Base-by-base conservation (phyloP, 1,139 yeast species). In the Magnusiomyces paraingens region DNA sequence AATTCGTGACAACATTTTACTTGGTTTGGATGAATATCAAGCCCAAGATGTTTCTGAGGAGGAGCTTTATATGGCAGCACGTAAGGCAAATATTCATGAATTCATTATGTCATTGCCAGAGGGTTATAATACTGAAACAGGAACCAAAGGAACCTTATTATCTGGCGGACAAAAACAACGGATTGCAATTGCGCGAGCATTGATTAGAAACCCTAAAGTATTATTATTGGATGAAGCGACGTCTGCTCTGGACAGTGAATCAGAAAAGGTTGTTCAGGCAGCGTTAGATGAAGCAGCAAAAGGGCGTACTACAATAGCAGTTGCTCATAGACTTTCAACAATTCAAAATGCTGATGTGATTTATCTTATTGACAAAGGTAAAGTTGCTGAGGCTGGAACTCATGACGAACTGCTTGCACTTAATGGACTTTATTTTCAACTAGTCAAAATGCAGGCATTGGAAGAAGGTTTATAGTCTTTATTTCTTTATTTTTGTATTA, bases 291-390 rank as follows among this genome's bases (percentile, higher is more conserved):
- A 80, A 57, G 75, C 74, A 17, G 79, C 85, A 52, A 81, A 84
- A 45, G 87, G 86, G 36, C 76, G 87, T 71, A 89, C 96, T 0
- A 90, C 95, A 0, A 85, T 90, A 40, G 87, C 95, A 1, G 87
- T 90, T 62, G 96, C 96, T 0, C 97, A 90, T 70, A 77, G 97
- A 63, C 74, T 86, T 71, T 88, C 96, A 0, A 90, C 96, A 0
- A 86, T 93, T 39, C 89, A 95, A 43, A 87, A 91, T 65, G 98
- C 98, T 0, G 98, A 91, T 68, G 77, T 95, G 62, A 78, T 91
- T 53, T 87, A 93, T 55, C 97, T 91, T 11, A 71, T 93, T 52
- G 81, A 79, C 51, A 73, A 76, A 47, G 97, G 96, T 2, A 71
- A 71, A 45, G 82, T 91, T 51, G 83, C 84, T 1, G 98, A 91